Percentiles rank a stretch among this genome's conserved stretches.
Conservation (phyloP, 1,139 yeast species). For the Casaregolazyma suthepensis region DNA sequence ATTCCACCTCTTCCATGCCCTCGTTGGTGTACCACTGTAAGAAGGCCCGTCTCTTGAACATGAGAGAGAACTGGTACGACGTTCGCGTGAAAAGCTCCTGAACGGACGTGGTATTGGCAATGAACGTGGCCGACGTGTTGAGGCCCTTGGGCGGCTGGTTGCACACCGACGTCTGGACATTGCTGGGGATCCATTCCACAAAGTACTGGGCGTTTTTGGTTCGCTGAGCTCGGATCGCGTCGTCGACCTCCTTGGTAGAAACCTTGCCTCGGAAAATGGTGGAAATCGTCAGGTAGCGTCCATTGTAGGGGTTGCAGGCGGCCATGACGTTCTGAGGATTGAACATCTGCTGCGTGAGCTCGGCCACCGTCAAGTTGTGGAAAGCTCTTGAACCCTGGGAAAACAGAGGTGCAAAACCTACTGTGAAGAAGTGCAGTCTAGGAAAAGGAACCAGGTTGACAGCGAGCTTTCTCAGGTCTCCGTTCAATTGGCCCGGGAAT, state of each 20-base stretch:
- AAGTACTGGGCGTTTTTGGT: conserved; percentile 36
- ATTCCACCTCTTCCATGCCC: conserved; percentile 44
- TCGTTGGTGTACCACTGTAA: conserved; percentile 43
- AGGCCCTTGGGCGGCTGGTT: conserved; percentile 39
- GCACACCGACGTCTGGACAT: conserved; percentile 40
- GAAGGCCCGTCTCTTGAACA: conserved; percentile 42
- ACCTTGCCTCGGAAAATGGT: conserved; percentile 43
- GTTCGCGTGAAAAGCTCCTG: conserved; percentile 40
- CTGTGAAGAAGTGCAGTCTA: conserved; percentile 42
- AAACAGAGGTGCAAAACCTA: conserved; percentile 41
- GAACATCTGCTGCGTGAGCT: conserved; percentile 42
- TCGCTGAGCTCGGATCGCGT: conserved; percentile 34
- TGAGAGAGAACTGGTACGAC: conserved; percentile 37
- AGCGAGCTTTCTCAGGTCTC: conserved; percentile 42
- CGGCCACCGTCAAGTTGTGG: conserved; percentile 39
- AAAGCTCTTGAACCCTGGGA: conserved; percentile 36
- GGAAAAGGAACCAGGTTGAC: conserved; percentile 44
- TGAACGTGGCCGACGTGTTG: conserved; percentile 39
- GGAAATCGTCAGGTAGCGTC: conserved; percentile 40
- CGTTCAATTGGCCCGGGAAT: conserved; percentile 44
- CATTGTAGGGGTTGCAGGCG: conserved; percentile 40
- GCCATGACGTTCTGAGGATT: conserved; percentile 42
- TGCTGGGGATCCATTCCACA: conserved; percentile 41
- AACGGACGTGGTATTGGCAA: conserved; percentile 41
- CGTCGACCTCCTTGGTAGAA: conserved; percentile 42